These are phyloP conservation scores for Tilletia walkeri DNA, from an alignment of 1,284 basidiomycete species.

Conservation along the genomic window DNA sequence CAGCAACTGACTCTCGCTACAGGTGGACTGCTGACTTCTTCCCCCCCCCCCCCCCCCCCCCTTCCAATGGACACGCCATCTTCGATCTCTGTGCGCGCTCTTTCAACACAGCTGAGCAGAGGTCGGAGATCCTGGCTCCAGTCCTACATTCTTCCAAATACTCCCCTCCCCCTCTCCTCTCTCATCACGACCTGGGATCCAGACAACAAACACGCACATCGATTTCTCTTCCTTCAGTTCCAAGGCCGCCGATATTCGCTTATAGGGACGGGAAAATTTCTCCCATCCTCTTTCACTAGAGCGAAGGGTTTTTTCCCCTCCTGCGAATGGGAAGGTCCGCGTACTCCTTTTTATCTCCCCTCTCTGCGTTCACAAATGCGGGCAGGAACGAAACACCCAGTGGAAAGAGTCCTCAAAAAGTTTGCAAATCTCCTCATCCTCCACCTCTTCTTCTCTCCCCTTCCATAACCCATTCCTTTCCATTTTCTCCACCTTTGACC, in stretches of 20 bases:
- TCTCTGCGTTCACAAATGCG: conserved; percentile 12
- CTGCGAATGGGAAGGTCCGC: conserved; percentile 17
- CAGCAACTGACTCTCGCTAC: too few species aligned
- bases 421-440: too few species aligned
- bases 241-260: conserved; percentile 16
- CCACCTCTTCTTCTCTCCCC: not conserved
- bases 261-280: not conserved
- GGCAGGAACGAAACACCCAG: not conserved
- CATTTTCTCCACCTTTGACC: too few species aligned
- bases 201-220: not conserved
- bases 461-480: not conserved
- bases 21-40: too few species aligned
- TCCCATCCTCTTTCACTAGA: too few species aligned
- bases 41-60: too few species aligned
- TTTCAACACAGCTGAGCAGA: not conserved
- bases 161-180: not conserved
- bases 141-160: conserved; percentile 1
- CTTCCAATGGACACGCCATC: too few species aligned
- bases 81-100: too few species aligned
- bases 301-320: not conserved
- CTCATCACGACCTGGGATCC: too few species aligned
- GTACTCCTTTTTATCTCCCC: conserved; percentile 17
- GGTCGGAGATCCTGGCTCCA: not conserved
- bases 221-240: conserved; percentile 9
- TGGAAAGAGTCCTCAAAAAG: too few species aligned